Evolutionary conservation across 306 rosid genomes (phyloP).

Genomic region (Glycine latifolia): DNA sequence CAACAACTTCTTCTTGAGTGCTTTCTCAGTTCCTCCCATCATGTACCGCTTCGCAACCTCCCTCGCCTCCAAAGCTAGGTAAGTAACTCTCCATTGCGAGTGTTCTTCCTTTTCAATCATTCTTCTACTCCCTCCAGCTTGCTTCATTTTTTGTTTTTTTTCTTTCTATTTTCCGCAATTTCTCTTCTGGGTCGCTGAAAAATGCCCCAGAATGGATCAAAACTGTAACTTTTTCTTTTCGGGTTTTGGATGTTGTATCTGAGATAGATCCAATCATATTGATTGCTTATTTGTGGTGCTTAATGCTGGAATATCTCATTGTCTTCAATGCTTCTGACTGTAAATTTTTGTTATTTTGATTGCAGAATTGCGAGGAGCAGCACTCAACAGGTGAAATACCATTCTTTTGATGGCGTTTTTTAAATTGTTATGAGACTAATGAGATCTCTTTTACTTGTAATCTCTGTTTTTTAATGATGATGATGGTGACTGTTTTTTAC

Average conservation of each 20-base stretch:
- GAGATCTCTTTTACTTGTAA: neutral
- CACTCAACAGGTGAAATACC: constrained; percentile 71
- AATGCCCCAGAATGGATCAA: constrained; percentile 15
- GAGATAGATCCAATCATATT: constrained; percentile 36
- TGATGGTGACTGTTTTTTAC: neutral
- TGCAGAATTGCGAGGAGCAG: constrained; percentile 71
- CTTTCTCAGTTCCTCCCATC: constrained; percentile 1
- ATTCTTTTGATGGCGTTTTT: neutral
- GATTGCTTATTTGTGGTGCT: too few relatives aligned
- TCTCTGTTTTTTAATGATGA: neutral
- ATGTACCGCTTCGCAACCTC: constrained; percentile 90
- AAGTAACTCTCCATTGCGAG: constrained; percentile 45
- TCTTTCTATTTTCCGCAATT: neutral
- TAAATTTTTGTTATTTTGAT: constrained; percentile 10
- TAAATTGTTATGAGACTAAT: neutral
- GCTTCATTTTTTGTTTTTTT: neutral
- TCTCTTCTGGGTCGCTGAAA: neutral
- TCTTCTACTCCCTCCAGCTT: neutral
- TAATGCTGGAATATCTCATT: neutral
- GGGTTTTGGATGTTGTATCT: neutral
- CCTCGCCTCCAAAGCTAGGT: constrained; percentile 88
- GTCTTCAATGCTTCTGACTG: constrained; percentile 2
- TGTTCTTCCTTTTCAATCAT: neutral
- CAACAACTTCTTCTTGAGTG: constrained; percentile 5
- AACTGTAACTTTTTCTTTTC: neutral